Evolutionary conservation across 1,284 basidiomycete genomes (phyloP).

Genomic region (Tremellales sp.): DNA sequence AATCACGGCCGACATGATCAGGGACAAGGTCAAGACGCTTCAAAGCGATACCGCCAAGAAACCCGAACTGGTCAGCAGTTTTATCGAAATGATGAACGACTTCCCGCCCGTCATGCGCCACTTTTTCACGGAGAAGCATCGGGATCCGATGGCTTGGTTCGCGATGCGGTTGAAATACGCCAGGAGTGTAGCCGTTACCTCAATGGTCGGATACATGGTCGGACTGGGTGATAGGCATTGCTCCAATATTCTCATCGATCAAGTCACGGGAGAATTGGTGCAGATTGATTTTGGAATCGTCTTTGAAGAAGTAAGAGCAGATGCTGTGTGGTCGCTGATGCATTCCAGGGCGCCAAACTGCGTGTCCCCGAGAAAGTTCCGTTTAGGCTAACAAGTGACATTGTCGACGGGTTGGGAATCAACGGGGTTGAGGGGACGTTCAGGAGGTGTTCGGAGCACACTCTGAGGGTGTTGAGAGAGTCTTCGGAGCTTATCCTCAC

Average conservation of each 20-base stretch:
- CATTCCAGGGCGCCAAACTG: slow-evolving; percentile 69
- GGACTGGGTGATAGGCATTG: slow-evolving; percentile 91
- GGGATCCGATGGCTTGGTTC: slow-evolving; percentile 86
- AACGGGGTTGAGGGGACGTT: slow-evolving; percentile 91
- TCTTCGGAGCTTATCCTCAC: slow-evolving; percentile 86
- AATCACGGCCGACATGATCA: slow-evolving; percentile 19
- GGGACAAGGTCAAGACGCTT: slow-evolving; percentile 21
- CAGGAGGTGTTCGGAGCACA: slow-evolving; percentile 91
- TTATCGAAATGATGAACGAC: slow-evolving; percentile 55
- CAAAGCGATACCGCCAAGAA: slow-evolving; percentile 41
- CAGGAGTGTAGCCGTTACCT: slow-evolving; percentile 86
- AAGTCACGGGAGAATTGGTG: slow-evolving; percentile 75
- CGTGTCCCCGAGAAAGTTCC: slow-evolving; percentile 84
- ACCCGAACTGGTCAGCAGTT: slow-evolving; percentile 52
- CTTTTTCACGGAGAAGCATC: slow-evolving; percentile 86
- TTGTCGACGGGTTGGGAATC: slow-evolving; percentile 89
- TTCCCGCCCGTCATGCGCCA: slow-evolving; percentile 88
- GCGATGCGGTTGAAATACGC: slow-evolving; percentile 86
- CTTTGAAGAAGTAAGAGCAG: slow-evolving; percentile 79
- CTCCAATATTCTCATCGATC: slow-evolving; percentile 89
- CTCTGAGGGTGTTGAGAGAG: slow-evolving; percentile 80
- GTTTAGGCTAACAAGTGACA: slow-evolving; percentile 89
- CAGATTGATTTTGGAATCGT: slow-evolving; percentile 97
- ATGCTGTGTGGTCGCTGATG: slow-evolving; percentile 3
- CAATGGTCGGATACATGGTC: slow-evolving; percentile 88